A percentile compares a stretch with the other conserved stretches of the same genome.
Evolutionary conservation across 202 grass and related monocot genomes (phyloP).

Genomic region (Carex arenaria): DNA sequence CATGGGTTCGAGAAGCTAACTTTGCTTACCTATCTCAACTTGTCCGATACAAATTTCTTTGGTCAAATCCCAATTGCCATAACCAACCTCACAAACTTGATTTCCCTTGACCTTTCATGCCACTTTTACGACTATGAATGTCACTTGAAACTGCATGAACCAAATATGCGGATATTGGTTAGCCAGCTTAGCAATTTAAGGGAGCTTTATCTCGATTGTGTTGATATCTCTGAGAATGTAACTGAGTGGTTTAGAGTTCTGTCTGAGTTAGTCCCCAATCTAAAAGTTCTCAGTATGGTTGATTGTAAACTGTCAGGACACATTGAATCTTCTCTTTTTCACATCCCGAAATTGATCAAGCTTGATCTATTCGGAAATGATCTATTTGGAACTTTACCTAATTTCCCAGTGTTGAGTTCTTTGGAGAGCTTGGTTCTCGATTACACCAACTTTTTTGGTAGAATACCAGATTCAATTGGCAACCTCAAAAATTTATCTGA

Average conservation of each 20-base stretch:
- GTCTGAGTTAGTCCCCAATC: not conserved
- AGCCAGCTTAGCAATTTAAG: slow-evolving; percentile 36
- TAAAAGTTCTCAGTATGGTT: slow-evolving; percentile 32
- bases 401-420: not conserved
- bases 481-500: slow-evolving; percentile 27
- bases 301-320: slow-evolving; percentile 19
- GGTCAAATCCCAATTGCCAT: too few relatives aligned
- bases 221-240: not conserved
- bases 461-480: slow-evolving; percentile 28
- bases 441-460: slow-evolving; percentile 7
- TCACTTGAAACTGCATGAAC: too few relatives aligned
- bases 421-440: slow-evolving; percentile 27
- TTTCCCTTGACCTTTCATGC: too few relatives aligned
- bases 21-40: too few relatives aligned
- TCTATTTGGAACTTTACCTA: not conserved
- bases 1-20: too few relatives aligned
- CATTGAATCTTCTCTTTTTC: not conserved
- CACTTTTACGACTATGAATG: too few relatives aligned
- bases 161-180: slow-evolving; percentile 7
- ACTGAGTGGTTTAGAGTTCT: too few relatives aligned
- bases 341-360: not conserved
- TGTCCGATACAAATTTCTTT: too few relatives aligned
- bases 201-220: slow-evolving; percentile 22
- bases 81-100: too few relatives aligned
- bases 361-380: not conserved